Evolutionary conservation across 495 filamentous ascomycete genomes (phyloP), one percentile per base, ranked within the genome.

Genomic region (Penicillium chermesinum): DNA sequence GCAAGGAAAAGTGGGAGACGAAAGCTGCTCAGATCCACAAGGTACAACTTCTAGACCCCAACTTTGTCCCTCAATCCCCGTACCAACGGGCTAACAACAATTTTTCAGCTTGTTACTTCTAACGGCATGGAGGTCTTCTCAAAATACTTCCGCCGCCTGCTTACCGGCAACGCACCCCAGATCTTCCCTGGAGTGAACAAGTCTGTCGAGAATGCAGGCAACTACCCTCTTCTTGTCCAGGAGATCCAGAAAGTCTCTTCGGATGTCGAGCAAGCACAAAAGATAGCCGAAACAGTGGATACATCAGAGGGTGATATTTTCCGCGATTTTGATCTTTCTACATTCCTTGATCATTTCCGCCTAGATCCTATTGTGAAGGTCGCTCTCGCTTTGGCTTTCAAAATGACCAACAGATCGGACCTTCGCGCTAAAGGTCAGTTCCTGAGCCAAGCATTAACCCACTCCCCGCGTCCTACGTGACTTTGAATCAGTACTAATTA

Each of bases 71-170:
- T 12, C 2, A 30, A 18, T 36, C 15, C 9, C n/a, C 8, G 13
- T 41, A 2, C 15, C 4, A 32, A 22, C 10, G 25, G 22, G 25
- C 54, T 64, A 20, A 65, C 36, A 36, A 52, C 52, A 14, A 53
- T 43, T 41, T 17, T 7, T 39, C 48, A 95, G 89, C 80, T 96
- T 55, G 83, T 95, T 63, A 85, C 93, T 77, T 88, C 89, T 52
- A 82, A 93, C 91, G 89, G 88, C 62, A 96, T 96, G 90, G 91
- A 95, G 74, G 89, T 93, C 55, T 96, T 86, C 68, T 79, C 84
- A 30, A 94, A 86, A 72, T 96, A 91, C 67, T 94, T 96, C 69
- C 82, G 86, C 63, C 88, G 90, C 63, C 77, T 96, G 59, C 78
- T 96, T 45, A 84, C 80, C 64, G 80, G 80, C 60, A 95, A 94